Evolutionary conservation across 139 green algal species (phyloP).

Genomic region (Picochlorum sp.): DNA sequence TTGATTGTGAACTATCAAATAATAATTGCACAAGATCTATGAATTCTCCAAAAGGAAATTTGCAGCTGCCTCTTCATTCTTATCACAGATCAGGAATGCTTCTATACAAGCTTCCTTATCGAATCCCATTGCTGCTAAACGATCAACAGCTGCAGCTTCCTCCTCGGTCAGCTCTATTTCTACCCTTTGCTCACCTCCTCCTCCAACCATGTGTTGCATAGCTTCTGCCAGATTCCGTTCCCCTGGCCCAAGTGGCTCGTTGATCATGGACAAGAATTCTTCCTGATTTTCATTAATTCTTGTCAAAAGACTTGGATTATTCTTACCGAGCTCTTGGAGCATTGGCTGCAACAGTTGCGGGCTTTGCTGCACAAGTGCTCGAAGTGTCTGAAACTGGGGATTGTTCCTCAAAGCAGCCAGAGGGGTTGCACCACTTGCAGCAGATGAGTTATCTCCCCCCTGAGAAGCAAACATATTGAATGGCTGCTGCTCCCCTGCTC

Average conservation of each 20-base stretch:
- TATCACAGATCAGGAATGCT: slow-evolving; percentile 94
- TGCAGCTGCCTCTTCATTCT: slow-evolving; percentile 90
- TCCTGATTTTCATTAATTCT: slow-evolving; percentile 76
- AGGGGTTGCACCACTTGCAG: slow-evolving; percentile 20
- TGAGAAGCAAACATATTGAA: slow-evolving; percentile 83
- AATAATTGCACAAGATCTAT: not conserved
- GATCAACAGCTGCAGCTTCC: slow-evolving; percentile 65
- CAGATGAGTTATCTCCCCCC: slow-evolving; percentile 19
- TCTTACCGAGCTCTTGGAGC: slow-evolving; percentile 89
- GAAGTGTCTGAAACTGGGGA: slow-evolving; percentile 80
- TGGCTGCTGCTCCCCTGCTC: slow-evolving; percentile 36
- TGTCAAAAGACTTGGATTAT: slow-evolving; percentile 80
- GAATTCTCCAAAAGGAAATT: slow-evolving; percentile 91
- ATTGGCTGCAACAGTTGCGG: slow-evolving; percentile 90
- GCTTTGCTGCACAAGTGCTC: slow-evolving; percentile 79
- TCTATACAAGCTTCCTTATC: slow-evolving; percentile 55
- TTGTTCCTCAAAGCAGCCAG: slow-evolving; percentile 74
- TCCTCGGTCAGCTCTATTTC: slow-evolving; percentile 63
- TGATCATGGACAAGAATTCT: slow-evolving; percentile 90
- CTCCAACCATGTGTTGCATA: slow-evolving; percentile 16
- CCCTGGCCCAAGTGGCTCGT: slow-evolving; percentile 48
- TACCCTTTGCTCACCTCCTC: slow-evolving; percentile 2
- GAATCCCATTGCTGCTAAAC: slow-evolving; percentile 87
- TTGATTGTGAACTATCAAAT: no score
- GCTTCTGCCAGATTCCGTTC: slow-evolving; percentile 33